Conservation (phyloP, 768 basidiomycete species). For the Phaffia tasmanica region DNA sequence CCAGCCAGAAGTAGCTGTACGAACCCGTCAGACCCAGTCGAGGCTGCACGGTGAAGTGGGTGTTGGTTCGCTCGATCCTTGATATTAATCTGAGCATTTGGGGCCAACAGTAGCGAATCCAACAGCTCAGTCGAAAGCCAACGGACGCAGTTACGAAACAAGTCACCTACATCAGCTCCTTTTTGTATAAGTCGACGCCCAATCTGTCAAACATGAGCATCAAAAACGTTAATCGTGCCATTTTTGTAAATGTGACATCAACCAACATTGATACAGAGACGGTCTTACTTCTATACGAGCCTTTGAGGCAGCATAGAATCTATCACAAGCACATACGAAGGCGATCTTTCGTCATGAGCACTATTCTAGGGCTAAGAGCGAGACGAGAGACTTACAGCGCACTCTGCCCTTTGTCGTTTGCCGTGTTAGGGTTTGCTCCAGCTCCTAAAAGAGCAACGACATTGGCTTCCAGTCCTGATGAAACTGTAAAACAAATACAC, state of each 20-base stretch:
- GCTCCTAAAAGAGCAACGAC: conserved; percentile 35
- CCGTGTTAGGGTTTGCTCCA: conserved; percentile 35
- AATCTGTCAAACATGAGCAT: conserved; percentile 47
- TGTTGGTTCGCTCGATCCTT: conserved; percentile 86
- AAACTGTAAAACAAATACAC: conserved; percentile 27
- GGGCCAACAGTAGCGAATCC: neutral
- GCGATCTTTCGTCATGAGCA: neutral
- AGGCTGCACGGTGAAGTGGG: conserved; percentile 92
- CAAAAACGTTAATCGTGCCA: conserved; percentile 16
- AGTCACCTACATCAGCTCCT: conserved; percentile 73
- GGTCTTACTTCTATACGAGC: conserved; percentile 61
- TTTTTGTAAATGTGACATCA: conserved; percentile 33
- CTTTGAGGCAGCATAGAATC: conserved; percentile 89
- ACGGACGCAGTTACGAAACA: conserved; percentile 31
- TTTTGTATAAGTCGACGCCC: conserved; percentile 71
- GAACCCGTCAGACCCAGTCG: conserved; percentile 85
- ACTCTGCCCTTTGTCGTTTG: conserved; percentile 43
- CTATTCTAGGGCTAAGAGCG: neutral
- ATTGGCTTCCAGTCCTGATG: conserved; percentile 33
- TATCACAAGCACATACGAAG: conserved; percentile 35
- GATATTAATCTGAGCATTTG: conserved; percentile 64
- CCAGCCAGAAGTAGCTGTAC: conserved; percentile 59
- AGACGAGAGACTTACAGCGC: conserved; percentile 52
- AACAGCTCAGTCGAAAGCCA: conserved; percentile 27
- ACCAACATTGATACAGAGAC: too few relatives aligned